Evolutionary conservation across 257 asterid genomes (phyloP).

Genomic region (Gentiana dahurica): DNA sequence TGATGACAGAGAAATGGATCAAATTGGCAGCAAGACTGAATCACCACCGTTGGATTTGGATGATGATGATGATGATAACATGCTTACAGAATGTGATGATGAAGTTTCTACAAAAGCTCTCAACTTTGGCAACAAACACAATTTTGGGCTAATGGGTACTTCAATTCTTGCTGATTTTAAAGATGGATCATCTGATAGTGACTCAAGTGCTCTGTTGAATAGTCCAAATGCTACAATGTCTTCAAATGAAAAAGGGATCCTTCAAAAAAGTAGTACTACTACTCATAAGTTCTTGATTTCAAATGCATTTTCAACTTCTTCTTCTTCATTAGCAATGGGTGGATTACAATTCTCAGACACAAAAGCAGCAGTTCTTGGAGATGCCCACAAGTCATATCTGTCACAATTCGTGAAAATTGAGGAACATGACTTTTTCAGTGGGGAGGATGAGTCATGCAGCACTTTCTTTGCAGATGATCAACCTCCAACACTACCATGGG

Average conservation of each 20-base stretch:
- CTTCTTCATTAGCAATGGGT: too few relatives aligned
- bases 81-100: slow-evolving; percentile 15
- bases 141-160: slow-evolving; percentile 12
- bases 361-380: slow-evolving; percentile 32
- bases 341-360: slow-evolving; percentile 5
- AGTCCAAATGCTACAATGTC: slow-evolving; percentile 46
- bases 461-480: slow-evolving; percentile 69
- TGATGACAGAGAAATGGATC: slow-evolving; percentile 18
- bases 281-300: slow-evolving; percentile 9
- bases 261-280: slow-evolving; percentile 8
- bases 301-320: slow-evolving; percentile 7
- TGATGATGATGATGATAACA: slow-evolving; percentile 1
- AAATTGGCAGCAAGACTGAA: too few relatives aligned
- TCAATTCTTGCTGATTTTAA: slow-evolving; percentile 36
- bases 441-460: slow-evolving; percentile 61
- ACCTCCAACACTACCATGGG: slow-evolving; percentile 82
- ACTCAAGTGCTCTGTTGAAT: slow-evolving; percentile 68
- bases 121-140: slow-evolving; percentile 17
- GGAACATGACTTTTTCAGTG: slow-evolving; percentile 63
- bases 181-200: slow-evolving; percentile 75
- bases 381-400: slow-evolving; percentile 26
- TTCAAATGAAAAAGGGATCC: slow-evolving; percentile 9
- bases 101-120: slow-evolving; percentile 18
- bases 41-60: slow-evolving; percentile 1
- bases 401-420: slow-evolving; percentile 65